Percentiles rank a stretch among this genome's conserved stretches.
Conservation (phyloP, 345 rosid genomes). For the Limnanthes douglasii region DNA sequence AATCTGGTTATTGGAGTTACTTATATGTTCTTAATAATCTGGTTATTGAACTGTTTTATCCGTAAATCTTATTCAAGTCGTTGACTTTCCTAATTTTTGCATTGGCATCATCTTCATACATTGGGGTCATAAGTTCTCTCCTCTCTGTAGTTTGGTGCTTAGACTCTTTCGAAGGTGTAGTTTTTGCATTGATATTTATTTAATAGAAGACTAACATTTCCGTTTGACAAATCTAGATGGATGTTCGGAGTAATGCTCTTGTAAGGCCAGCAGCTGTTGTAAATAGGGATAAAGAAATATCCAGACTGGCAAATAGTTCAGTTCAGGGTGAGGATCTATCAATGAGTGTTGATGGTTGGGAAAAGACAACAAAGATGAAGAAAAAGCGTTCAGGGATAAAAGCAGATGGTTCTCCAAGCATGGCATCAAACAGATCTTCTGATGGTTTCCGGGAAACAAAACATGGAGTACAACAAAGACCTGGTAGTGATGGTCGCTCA, state of each 20-base stretch:
- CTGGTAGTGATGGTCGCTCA: slow-evolving; percentile 39
- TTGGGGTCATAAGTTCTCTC: neutral
- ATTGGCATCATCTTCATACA: neutral
- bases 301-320: slow-evolving; percentile 37
- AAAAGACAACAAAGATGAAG: slow-evolving; percentile 80
- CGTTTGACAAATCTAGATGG: slow-evolving; percentile 33
- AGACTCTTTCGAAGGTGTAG: neutral
- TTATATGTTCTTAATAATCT: neutral
- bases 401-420: slow-evolving; percentile 46
- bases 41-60: neutral
- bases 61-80: neutral
- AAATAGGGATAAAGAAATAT: slow-evolving; percentile 68
- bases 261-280: slow-evolving; percentile 47
- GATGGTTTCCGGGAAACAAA: slow-evolving; percentile 71
- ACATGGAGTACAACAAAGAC: slow-evolving; percentile 59
- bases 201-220: slow-evolving; percentile 7
- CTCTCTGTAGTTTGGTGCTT: neutral
- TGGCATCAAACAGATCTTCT: slow-evolving; percentile 34
- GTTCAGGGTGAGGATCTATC: slow-evolving; percentile 66
- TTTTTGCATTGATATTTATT: slow-evolving; percentile 9
- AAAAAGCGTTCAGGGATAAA: slow-evolving; percentile 92
- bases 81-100: neutral
- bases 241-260: slow-evolving; percentile 47
- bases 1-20: neutral
- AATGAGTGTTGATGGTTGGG: slow-evolving; percentile 87